Conservation (phyloP, 2,329 filamentous ascomycete genomes). For the Ilyonectria mors-panacis region DNA sequence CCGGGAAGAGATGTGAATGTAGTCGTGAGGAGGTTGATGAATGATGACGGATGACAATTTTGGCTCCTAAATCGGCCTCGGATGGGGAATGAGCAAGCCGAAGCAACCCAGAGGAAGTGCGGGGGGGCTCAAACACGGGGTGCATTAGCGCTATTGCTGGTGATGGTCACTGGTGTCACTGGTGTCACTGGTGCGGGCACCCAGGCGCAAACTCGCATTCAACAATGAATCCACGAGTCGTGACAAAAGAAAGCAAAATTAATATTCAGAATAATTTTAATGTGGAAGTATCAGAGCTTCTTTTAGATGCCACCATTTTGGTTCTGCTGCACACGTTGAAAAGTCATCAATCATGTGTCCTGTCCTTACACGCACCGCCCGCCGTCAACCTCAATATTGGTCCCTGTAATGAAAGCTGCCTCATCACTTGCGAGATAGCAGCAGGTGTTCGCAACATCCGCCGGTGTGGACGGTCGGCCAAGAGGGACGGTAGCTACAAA, state of each 20-base stretch:
- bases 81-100: background rate
- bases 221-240: background rate
- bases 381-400: conserved; percentile 70
- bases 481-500: conserved; percentile 70
- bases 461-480: conserved; percentile 68
- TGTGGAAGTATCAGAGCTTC: background rate
- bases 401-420: conserved; percentile 79
- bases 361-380: conserved; percentile 46
- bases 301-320: background rate
- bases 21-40: background rate
- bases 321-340: background rate
- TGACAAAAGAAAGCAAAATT: background rate
- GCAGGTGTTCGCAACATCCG: conserved; percentile 80
- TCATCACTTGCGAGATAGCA: conserved; percentile 81
- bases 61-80: conserved; percentile 12
- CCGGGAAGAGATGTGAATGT: background rate
- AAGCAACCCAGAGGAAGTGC: conserved; percentile 1
- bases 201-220: background rate
- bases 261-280: background rate
- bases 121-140: conserved; percentile 20
- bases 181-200: background rate
- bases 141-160: conserved; percentile 11
- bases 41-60: background rate
- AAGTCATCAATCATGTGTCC: background rate
- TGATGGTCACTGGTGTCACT: background rate